phyloP scores from a whole-genome alignment of 148 eudicot genomes.

The Chenopodium berlandieri region DNA sequence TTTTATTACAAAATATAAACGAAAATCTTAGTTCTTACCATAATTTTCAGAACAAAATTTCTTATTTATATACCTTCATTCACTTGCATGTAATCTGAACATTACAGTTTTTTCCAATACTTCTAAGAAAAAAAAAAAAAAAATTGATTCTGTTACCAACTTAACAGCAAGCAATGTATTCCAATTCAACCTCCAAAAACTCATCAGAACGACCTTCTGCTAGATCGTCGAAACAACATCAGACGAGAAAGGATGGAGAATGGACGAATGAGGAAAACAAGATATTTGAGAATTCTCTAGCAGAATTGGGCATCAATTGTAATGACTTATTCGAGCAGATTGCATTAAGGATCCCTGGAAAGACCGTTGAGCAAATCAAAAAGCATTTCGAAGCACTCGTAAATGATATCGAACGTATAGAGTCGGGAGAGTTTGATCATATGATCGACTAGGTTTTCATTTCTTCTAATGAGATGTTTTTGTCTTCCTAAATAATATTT shows the following conservation, averaged over 20 bases:
- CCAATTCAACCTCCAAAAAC: constrained; percentile 6
- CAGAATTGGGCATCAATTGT: background rate
- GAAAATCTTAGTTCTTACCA: too few relatives aligned
- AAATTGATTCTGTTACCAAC: too few relatives aligned
- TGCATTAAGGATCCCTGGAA: constrained; percentile 14
- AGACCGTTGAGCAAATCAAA: constrained; percentile 14
- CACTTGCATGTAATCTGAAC: too few relatives aligned
- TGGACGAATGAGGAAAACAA: constrained; percentile 22
- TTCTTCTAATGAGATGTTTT: too few relatives aligned
- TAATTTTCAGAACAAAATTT: too few relatives aligned
- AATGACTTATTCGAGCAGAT: background rate
- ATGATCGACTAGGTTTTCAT: background rate
- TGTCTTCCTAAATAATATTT: too few relatives aligned
- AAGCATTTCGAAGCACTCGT: constrained; percentile 15
- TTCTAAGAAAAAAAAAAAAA: too few relatives aligned
- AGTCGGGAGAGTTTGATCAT: constrained; percentile 19
- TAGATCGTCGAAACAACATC: background rate
- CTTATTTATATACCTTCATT: too few relatives aligned
- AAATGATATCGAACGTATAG: constrained; percentile 6
- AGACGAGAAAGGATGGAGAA: background rate
- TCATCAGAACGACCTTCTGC: background rate
- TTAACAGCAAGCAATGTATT: background rate
- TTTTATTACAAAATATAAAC: too few relatives aligned
- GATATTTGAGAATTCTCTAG: constrained; percentile 15
- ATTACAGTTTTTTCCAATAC: too few relatives aligned